A percentile compares a stretch with the other conserved stretches of the same genome.
These are phyloP conservation scores for Schizosaccharomyces osmophilus DNA, from an alignment of 805 yeast genomes.

Conservation along the genomic window DNA sequence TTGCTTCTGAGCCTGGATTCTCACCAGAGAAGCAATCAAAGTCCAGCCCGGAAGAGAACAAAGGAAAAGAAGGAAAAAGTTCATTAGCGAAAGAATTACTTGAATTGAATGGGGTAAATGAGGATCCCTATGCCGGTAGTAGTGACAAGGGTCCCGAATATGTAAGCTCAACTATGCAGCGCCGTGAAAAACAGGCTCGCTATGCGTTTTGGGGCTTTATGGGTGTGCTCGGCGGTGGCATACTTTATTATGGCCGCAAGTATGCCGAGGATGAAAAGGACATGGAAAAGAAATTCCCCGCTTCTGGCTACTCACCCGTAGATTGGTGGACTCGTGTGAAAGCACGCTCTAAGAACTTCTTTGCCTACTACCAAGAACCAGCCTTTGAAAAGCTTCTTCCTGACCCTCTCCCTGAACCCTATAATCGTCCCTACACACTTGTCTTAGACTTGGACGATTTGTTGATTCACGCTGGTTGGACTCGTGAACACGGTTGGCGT, in stretches of 20 bases:
- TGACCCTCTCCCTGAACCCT: slow-evolving; percentile 74
- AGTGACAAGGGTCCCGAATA: slow-evolving; percentile 1
- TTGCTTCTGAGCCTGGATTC: not conserved
- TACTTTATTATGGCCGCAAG: slow-evolving; percentile 49
- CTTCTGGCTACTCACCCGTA: slow-evolving; percentile 42
- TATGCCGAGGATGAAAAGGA: slow-evolving; percentile 62
- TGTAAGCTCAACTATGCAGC: slow-evolving; percentile 42
- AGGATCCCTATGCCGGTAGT: not conserved
- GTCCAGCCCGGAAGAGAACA: not conserved
- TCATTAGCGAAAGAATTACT: not conserved
- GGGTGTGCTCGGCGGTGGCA: slow-evolving; percentile 26
- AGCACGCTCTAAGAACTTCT: slow-evolving; percentile 48
- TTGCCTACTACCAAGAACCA: slow-evolving; percentile 76
- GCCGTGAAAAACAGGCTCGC: slow-evolving; percentile 62
- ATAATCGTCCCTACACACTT: slow-evolving; percentile 74
- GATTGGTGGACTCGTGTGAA: slow-evolving; percentile 44
- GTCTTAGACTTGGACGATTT: slow-evolving; percentile 77
- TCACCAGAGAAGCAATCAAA: not conserved
- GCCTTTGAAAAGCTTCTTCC: slow-evolving; percentile 82
- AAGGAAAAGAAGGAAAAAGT: not conserved
- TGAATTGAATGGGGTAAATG: not conserved
- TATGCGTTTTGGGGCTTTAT: slow-evolving; percentile 36
- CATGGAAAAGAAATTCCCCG: slow-evolving; percentile 28
- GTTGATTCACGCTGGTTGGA: slow-evolving; percentile 79
- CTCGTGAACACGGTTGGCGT: slow-evolving; percentile 82